Conservation (phyloP, 768 basidiomycete genomes). For the Lyophyllum atratum region DNA sequence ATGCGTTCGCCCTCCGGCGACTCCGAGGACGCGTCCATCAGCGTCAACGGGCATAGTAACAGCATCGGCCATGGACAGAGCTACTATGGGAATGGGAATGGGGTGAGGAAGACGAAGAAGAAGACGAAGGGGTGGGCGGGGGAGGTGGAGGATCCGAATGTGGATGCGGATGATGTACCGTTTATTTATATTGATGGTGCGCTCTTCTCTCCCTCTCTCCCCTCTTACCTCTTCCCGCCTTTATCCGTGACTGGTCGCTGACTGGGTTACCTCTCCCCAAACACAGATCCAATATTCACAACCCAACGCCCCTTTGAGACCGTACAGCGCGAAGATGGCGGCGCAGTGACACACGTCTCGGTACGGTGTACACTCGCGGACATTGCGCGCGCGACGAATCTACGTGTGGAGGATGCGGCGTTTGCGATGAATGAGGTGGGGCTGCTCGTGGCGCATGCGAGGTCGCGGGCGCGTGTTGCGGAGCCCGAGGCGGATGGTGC, state of each 20-base stretch:
- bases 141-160: slow-evolving; percentile 48
- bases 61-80: no score
- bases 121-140: slow-evolving; percentile 74
- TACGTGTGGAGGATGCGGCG: slow-evolving; percentile 83
- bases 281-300: slow-evolving; percentile 54
- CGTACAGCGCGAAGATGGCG: slow-evolving; percentile 60
- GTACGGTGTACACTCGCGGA: slow-evolving; percentile 74
- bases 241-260: not conserved
- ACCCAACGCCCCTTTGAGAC: slow-evolving; percentile 60
- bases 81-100: slow-evolving; percentile 18
- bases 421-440: slow-evolving; percentile 91
- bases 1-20: slow-evolving; percentile 33
- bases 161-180: slow-evolving; percentile 30
- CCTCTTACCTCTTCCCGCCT: not conserved
- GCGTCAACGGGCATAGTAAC: no score
- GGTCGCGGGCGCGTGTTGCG: no score
- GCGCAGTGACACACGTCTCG: slow-evolving; percentile 68
- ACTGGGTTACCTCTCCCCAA: not conserved
- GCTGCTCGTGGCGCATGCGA: slow-evolving; percentile 55
- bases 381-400: slow-evolving; percentile 76
- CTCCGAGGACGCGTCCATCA: slow-evolving; percentile 13
- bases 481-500: no score
- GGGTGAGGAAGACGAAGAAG: slow-evolving; percentile 45
- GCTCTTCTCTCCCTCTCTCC: slow-evolving; percentile 10
- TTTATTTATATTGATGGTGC: slow-evolving; percentile 42